A percentile compares a stretch with the other conserved stretches of the same genome.
These are phyloP conservation scores for Rhizopogon roseolus DNA, from an alignment of 768 basidiomycete genomes.

Conservation along the genomic window DNA sequence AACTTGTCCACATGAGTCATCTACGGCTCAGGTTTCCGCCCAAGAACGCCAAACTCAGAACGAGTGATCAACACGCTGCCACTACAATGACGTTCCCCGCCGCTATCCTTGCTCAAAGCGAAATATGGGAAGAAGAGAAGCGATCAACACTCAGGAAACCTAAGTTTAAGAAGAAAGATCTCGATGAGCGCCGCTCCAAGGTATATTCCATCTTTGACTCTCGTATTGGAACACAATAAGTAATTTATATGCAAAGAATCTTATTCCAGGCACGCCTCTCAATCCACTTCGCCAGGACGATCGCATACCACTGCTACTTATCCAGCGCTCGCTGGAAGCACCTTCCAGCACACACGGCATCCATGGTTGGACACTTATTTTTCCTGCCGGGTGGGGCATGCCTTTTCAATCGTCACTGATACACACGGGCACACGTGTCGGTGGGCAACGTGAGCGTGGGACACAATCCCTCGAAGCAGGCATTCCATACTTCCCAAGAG, in stretches of 20 bases:
- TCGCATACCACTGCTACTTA: constrained; percentile 76
- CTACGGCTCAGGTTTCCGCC: constrained; percentile 68
- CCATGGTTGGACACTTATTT: constrained; percentile 84
- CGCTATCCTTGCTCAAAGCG: constrained; percentile 52
- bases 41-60: constrained; percentile 53
- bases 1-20: neutral
- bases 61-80: constrained; percentile 22
- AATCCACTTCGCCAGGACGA: constrained; percentile 69
- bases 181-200: constrained; percentile 78
- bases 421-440: constrained; percentile 80
- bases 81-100: constrained; percentile 46
- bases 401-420: constrained; percentile 80
- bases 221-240: neutral
- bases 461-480: constrained; percentile 84
- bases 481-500: constrained; percentile 70
- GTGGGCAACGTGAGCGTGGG: constrained; percentile 77
- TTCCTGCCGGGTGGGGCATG: constrained; percentile 90
- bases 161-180: constrained; percentile 73
- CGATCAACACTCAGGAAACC: constrained; percentile 44
- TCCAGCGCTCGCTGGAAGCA: constrained; percentile 70
- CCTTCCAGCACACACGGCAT: constrained; percentile 36
- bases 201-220: constrained; percentile 32
- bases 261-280: constrained; percentile 74
- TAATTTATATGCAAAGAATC: constrained; percentile 42
- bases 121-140: constrained; percentile 66